Base-by-base conservation (phyloP, 208 protist species). In the Trypanosoma platydactyli region DNA sequence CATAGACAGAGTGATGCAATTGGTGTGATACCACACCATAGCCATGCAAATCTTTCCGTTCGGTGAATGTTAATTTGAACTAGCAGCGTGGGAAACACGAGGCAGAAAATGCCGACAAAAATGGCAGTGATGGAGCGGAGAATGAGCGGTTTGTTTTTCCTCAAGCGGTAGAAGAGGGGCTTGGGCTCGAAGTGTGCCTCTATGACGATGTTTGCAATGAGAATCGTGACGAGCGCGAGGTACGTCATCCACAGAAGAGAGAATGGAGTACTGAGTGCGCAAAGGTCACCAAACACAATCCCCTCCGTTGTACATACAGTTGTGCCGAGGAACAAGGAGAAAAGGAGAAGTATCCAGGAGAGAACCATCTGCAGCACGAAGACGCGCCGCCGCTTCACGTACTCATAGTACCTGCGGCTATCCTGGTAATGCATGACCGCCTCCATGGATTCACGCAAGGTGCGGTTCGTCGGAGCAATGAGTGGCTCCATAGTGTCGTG, bases 201-300 rank as follows among this genome's bases (percentile, higher is more conserved):
- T 81, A 94, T 91, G 12, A 90, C 81, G 15, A 90, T 76, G 51
- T 94, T 94, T 0, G 88, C 75, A 13, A 91, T 76, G 48, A 94
- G 79, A 33, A 86, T 84, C 33, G 76, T 71, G 5, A 79, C 66
- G 44, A 91, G 79, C 30, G 55, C 83, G 11, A 77, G 35, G 65
- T 91, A 94, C 18, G 79, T 77, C 7, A 89, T 45, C 80, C 83
- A 94, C 30, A 94, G 56, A 12, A 91, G 50, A 22, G 41, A 63
- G 54, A 94, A 91, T 18, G 77, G 60, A 11, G 59, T 77, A 18
- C 27, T 58, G 27, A 56, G 57, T 6, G 73, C 74, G 53, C 69
- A 83, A 3, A 91, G 6, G 6, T 57, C 59, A 29, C 63, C 25
- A 4, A 76, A 57, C 7, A 54, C n/a, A 22, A 83, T 49, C 24